Evolutionary conservation across 2,329 filamentous ascomycete species (phyloP), one percentile per base, ranked within the genome.

Genomic region (Colletotrichum incanum): DNA sequence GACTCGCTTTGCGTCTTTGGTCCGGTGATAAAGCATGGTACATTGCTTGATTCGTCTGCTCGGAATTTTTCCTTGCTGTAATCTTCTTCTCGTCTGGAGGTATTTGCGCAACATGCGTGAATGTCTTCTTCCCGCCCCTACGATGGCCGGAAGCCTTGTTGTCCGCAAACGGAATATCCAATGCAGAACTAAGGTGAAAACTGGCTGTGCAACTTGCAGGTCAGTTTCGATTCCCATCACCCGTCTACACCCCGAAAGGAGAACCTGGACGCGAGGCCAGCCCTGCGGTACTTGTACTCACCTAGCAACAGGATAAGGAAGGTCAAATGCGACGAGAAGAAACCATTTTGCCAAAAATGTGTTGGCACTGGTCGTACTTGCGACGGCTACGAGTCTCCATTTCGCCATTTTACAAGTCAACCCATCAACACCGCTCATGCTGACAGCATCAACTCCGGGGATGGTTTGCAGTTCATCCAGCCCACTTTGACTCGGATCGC

Each of bases 191-290:
- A 84, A 84, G 65, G 82, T 84, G 20, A 85, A 84, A 71, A 84
- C 82, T 18, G 83, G 83, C 59, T 85, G 83, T 76, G 75, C 72
- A 75, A 85, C 83, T 63, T 85, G 83, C 81, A 82, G 82, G 83
- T 84, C 26, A 79, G 81, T 80, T 65, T 28, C 60, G 68, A 41
- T 58, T 75, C 58, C 71, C 66, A 61, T 75, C 64, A 37, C 58
- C 45, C 55, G 47, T 75, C 61, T 72, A 75, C 65, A 72, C 66
- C 62, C 47, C 20, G 1, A 4, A 41, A 5, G 8, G 34, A 37
- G 34, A 11, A 2, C 9, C 8, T 37, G 9, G 34, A 37, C 9
- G 34, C 6, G 34, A 37, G 8, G 2, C 5, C 20, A 9, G 12
- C 18, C 43, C 3, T 16, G 20, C 1, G 50, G 52, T 65, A 2